A percentile compares a stretch with the other conserved stretches of the same genome.
phyloP scores from a whole-genome alignment of 495 filamentous ascomycete species.

The Xylaria longipes region DNA sequence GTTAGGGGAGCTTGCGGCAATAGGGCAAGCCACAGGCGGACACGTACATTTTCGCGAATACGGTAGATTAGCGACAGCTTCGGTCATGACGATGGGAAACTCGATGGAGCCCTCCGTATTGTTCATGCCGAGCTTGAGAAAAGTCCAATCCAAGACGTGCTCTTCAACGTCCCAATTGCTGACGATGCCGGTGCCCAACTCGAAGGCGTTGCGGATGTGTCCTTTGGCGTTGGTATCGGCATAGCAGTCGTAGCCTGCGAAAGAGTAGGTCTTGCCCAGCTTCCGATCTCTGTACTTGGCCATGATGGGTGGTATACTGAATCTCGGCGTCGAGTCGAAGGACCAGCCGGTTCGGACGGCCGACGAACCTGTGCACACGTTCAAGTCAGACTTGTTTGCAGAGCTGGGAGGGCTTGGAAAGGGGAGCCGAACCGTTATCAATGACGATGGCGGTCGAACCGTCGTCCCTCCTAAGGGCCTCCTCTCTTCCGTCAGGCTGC shows the following conservation, averaged over 20 bases:
- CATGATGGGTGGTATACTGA: conserved; percentile 86
- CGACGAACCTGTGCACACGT: conserved; percentile 70
- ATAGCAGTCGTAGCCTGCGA: conserved; percentile 90
- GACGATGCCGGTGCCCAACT: conserved; percentile 85
- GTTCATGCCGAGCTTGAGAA: conserved; percentile 89
- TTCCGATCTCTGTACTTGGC: conserved; percentile 94
- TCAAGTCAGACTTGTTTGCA: conserved; percentile 27
- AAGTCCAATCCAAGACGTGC: conserved; percentile 87
- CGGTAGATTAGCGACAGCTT: conserved; percentile 85
- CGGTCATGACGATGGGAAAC: conserved; percentile 92
- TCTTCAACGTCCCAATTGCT: conserved; percentile 99
- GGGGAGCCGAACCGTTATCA: conserved; percentile 78
- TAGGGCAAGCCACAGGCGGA: background rate
- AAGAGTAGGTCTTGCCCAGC: conserved; percentile 83
- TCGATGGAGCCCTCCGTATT: conserved; percentile 74
- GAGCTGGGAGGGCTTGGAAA: background rate
- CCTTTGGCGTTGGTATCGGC: conserved; percentile 90
- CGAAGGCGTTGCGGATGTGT: conserved; percentile 89
- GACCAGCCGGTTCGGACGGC: conserved; percentile 93
- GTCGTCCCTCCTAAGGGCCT: conserved; percentile 57
- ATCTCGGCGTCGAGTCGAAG: conserved; percentile 78
- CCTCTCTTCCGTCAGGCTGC: conserved; percentile 69
- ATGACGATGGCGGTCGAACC: conserved; percentile 84
- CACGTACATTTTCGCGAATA: conserved; percentile 84
- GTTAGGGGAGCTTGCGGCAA: conserved; percentile 18